Base-by-base conservation (phyloP, 192 early-diverging fungal genomes). In the Piromyces finnis region DNA sequence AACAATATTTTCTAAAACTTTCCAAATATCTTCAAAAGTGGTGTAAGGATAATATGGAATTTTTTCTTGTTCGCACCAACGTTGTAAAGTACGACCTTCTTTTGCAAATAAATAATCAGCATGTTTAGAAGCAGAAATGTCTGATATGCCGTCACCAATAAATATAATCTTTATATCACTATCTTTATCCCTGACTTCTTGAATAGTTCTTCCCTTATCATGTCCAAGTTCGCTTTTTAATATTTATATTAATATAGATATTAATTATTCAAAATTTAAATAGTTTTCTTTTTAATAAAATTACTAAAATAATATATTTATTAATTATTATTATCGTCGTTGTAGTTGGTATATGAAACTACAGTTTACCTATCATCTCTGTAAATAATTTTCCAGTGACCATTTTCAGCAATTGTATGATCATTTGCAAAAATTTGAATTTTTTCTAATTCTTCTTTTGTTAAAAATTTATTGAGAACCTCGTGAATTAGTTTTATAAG, bases 111-210 rank as follows among this genome's bases (percentile, higher is more conserved):
- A 83, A 27, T 92, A 77, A 78, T 95, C 93, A 0, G 92, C 92
- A 29, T 93, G 88, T n/a, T 86, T 83, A 22, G 94, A 93, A 28
- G 92, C 94, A 16, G 88, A 89, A 29, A 95, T 86, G 81, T 95
- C 94, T 5, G 89, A 90, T 18, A 95, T 88, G 77, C 94, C 93
- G 83, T 95, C 94, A 12, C 94, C 94, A 68, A 92, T 89, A 82
- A 94, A 95, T 7, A 95, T 85, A 80, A 93, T 85, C n/a, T 83
- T 51, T 37, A 29, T 85, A 18, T 82, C 77, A 29, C 4, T 78
- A 79, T 79, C 29, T 27, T 28, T 78, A 29, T 9, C 27, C 11
- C 85, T 80, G 2, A 35, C 29, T 41, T 82, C 32, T 77, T 30
- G 51, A 51, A 80, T 82, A 35, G 81, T 83, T 14, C 81, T 82